Base-by-base conservation (phyloP, 2,329 filamentous ascomycete species). In the Pseudogymnoascus sp. region DNA sequence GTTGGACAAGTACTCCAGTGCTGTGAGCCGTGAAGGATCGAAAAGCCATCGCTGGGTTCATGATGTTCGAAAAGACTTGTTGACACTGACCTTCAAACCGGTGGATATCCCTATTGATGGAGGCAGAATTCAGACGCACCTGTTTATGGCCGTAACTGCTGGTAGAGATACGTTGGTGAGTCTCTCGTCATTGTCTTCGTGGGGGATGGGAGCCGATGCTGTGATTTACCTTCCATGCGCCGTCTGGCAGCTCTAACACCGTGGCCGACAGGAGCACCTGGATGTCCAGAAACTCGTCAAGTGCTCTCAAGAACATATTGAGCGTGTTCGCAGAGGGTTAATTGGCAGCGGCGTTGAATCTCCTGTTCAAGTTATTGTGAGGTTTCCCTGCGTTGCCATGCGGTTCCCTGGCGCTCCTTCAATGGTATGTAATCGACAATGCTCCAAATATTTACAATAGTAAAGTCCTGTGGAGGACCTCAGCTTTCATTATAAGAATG, bases 121-220 rank as follows among this genome's bases (percentile, higher is more conserved):
- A 36, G 69, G 67, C 16, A 67, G 65, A 14, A 60, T 65, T 61
- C 63, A 63, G 16, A 66, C 63, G 28, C 66, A 66, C 31, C 56
- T 67, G 7, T 65, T 75, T 11, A 68, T 79, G 68, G 75, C 75
- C 68, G 68, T 81, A 28, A 67, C 74, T 12, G 75, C 77, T 63
- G 77, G 76, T 18, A 73, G 71, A 12, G 73, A 76, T 61, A 68
- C 76, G 62, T 68, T 79, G 71, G 79, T 81, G 77, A 68, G 71
- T 16, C 6, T 62, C 60, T 43, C 28, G 7, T 25, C 40, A 28
- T n/a, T 12, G 21, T n/a, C 6, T 36, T 14, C 9, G 5, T 25
- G 2, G 28, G 28, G 7, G 16, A 56, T 34, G 12, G n/a, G 28
- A 21, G 5, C 18, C 9, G 16, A 56, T 31, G 16, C 5, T 28